Evolutionary conservation across 2,329 filamentous ascomycete species (phyloP).

Genomic region (Aureobasidium vineae): DNA sequence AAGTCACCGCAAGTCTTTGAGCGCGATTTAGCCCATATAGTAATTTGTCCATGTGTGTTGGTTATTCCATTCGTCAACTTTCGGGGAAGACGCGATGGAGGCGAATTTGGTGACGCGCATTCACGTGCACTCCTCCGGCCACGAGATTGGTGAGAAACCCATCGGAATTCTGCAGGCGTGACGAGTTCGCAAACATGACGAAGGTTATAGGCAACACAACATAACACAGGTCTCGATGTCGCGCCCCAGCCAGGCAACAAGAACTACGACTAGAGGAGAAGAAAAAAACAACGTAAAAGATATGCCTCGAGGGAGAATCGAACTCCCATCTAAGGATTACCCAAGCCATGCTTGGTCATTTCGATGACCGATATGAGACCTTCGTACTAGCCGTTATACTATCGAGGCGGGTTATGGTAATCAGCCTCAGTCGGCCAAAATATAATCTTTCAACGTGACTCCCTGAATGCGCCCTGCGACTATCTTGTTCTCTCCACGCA

Average conservation of each 20-base stretch:
- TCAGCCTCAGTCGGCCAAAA: no score
- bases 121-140: not conserved
- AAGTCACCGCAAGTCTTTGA: conserved; percentile 64
- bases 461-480: no score
- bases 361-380: conserved; percentile 25
- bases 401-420: conserved; percentile 19
- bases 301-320: conserved; percentile 25
- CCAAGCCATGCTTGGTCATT: conserved; percentile 25
- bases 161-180: not conserved
- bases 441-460: no score
- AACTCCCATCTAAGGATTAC: conserved; percentile 26
- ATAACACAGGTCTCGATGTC: not conserved
- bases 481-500: no score
- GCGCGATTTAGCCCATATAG: conserved; percentile 63
- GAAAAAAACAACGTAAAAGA: conserved; percentile 2
- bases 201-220: not conserved
- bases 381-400: conserved; percentile 26
- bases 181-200: not conserved
- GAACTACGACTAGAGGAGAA: not conserved
- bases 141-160: not conserved
- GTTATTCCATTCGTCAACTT: not conserved
- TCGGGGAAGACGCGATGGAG: conserved; percentile 23
- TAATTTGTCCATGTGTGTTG: conserved; percentile 52
- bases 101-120: conserved; percentile 2
- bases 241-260: not conserved